Conservation (phyloP, 2,329 filamentous ascomycete species). For the Coniochaeta pulveracea region DNA sequence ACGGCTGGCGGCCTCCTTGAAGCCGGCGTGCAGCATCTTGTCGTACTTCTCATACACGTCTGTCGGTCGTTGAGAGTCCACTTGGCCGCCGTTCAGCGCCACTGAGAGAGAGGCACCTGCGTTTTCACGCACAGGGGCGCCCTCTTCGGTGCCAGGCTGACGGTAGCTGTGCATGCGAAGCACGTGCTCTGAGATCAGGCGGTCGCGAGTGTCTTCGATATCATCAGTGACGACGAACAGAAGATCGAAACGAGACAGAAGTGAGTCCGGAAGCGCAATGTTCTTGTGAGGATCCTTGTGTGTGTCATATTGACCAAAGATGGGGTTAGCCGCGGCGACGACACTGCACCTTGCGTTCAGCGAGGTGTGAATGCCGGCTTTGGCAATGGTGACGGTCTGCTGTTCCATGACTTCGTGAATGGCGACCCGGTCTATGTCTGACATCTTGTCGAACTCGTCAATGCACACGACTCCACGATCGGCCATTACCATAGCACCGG, state of each 20-base stretch:
- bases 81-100: slow-evolving; percentile 67
- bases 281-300: slow-evolving; percentile 99
- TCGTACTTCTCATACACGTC: slow-evolving; percentile 96
- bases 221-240: slow-evolving; percentile 97
- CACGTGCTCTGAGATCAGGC: slow-evolving; percentile 90
- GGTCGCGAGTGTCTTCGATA: slow-evolving; percentile 86
- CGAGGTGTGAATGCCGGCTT: slow-evolving; percentile 95
- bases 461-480: slow-evolving; percentile 98
- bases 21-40: slow-evolving; percentile 86
- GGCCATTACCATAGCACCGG: slow-evolving; percentile 96
- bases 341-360: slow-evolving; percentile 95
- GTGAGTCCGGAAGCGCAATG: slow-evolving; percentile 90
- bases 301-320: slow-evolving; percentile 96
- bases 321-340: slow-evolving; percentile 90
- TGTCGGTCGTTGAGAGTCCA: slow-evolving; percentile 61
- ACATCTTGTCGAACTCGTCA: slow-evolving; percentile 99
- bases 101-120: slow-evolving; percentile 76
- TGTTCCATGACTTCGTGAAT: slow-evolving; percentile 99
- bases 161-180: slow-evolving; percentile 95
- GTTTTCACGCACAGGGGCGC: slow-evolving; percentile 85
- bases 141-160: slow-evolving; percentile 84
- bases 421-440: slow-evolving; percentile 90
- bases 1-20: slow-evolving; percentile 64
- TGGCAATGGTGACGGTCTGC: slow-evolving; percentile 97
- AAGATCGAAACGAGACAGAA: slow-evolving; percentile 96